Conservation (phyloP, 805 yeast species). For the Starmerella sirachaensis region DNA sequence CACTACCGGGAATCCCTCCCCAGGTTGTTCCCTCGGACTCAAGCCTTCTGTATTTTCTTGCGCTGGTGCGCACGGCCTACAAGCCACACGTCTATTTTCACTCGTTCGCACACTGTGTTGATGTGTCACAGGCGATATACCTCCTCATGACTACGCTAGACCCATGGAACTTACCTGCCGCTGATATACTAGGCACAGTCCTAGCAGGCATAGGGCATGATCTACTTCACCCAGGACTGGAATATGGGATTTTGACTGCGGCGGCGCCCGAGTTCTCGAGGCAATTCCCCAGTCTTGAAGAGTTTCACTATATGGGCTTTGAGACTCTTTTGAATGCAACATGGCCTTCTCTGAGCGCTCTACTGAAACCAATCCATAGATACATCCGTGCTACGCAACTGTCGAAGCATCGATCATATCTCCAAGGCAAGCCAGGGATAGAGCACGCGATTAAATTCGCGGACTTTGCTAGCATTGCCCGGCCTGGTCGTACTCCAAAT, state of each 20-base stretch:
- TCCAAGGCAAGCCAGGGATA: constrained; percentile 1
- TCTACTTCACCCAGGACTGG: constrained; percentile 93
- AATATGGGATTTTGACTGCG: constrained; percentile 55
- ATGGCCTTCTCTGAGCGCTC: constrained; percentile 31
- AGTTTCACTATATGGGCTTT: constrained; percentile 64
- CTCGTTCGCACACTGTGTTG: constrained; percentile 90
- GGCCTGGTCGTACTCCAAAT: constrained; percentile 39
- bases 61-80: constrained; percentile 65
- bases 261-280: constrained; percentile 51
- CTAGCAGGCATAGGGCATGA: constrained; percentile 91
- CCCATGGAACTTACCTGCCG: constrained; percentile 21
- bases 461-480: constrained; percentile 84
- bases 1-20: constrained; percentile 17
- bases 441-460: constrained; percentile 75
- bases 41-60: constrained; percentile 46
- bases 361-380: constrained; percentile 15
- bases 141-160: constrained; percentile 18
- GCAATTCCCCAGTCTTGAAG: constrained; percentile 60
- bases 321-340: constrained; percentile 38
- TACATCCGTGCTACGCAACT: constrained; percentile 77
- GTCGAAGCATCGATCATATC: constrained; percentile 58
- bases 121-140: constrained; percentile 87
- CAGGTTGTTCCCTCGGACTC: constrained; percentile 29
- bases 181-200: constrained; percentile 48
- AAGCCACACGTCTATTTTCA: constrained; percentile 83